A percentile compares a stretch with the other conserved stretches of the same genome.
Conservation (phyloP, 2,329 filamentous ascomycete species). For the Aureobasidium melanogenum region DNA sequence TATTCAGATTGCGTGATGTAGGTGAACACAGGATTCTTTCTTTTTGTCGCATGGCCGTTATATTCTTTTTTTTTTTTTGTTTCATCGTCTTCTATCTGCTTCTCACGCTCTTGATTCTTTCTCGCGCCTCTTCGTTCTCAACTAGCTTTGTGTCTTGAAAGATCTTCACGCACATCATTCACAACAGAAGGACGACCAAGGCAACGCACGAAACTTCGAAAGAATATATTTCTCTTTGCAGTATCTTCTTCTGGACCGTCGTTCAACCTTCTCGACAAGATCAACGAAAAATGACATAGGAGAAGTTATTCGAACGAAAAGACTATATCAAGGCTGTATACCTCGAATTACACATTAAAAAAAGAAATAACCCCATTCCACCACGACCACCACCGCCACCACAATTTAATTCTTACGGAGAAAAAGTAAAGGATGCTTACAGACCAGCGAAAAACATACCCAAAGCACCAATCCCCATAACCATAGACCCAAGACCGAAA, state of each 20-base stretch:
- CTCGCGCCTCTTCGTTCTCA: background rate
- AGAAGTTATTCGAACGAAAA: background rate
- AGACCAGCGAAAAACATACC: background rate
- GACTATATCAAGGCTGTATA: background rate
- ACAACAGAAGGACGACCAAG: too few species aligned
- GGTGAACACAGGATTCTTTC: background rate
- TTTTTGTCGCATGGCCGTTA: background rate
- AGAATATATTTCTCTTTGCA: background rate
- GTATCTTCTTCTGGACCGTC: background rate
- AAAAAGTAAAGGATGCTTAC: background rate
- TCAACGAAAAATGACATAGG: background rate
- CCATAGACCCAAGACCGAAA: background rate
- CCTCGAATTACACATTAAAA: constrained; percentile 5
- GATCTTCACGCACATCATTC: too few species aligned
- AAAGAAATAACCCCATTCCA: background rate
- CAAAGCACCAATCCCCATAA: background rate
- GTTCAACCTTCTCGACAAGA: background rate
- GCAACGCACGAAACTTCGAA: background rate
- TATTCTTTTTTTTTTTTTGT: background rate
- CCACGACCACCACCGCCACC: background rate
- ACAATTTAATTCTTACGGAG: background rate
- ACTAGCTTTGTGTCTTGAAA: too few species aligned
- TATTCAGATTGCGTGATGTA: background rate
- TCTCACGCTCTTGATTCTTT: background rate
- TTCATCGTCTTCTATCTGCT: background rate